Conservation (phyloP, 108 stramenopile genomes). For the Cyclotella kingstonii region DNA sequence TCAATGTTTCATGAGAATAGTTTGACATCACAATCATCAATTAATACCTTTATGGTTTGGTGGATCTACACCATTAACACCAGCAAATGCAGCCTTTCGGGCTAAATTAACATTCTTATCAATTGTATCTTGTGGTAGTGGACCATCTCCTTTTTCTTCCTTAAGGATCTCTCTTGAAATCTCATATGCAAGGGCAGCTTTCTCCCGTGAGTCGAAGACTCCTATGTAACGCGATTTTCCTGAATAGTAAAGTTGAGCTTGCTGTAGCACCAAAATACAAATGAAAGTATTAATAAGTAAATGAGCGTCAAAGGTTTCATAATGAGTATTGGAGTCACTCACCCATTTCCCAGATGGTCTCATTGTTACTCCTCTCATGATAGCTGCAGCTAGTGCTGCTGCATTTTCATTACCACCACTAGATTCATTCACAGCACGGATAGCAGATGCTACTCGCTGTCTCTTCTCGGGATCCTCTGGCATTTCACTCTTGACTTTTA, state of each 20-base stretch:
- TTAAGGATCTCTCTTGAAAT: slow-evolving; percentile 63
- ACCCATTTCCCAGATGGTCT: slow-evolving; percentile 62
- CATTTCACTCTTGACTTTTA: slow-evolving; percentile 15
- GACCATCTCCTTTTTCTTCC: slow-evolving; percentile 22
- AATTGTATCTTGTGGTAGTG: slow-evolving; percentile 51
- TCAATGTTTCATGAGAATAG: too few species aligned
- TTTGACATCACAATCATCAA: too few species aligned
- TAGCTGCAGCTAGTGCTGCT: slow-evolving; percentile 66
- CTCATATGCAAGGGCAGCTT: slow-evolving; percentile 64
- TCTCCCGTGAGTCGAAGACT: slow-evolving; percentile 61
- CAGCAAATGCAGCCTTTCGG: slow-evolving; percentile 83
- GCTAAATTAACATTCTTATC: slow-evolving; percentile 73
- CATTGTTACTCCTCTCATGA: slow-evolving; percentile 55
- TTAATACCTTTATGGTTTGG: not conserved
- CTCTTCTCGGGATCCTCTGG: slow-evolving; percentile 29
- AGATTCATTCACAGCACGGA: slow-evolving; percentile 26
- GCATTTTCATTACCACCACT: slow-evolving; percentile 60
- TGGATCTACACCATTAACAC: slow-evolving; percentile 53
- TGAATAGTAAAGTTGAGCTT: slow-evolving; percentile 74
- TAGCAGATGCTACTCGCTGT: slow-evolving; percentile 29
- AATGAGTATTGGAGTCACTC: not conserved
- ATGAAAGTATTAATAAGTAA: not conserved
- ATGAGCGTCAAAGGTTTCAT: not conserved
- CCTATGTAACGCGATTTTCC: slow-evolving; percentile 73
- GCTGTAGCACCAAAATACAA: slow-evolving; percentile 12